phyloP scores from a whole-genome alignment of 225 moss, liverwort and hornwort genomes.

The Antitrichia curtipendula region DNA sequence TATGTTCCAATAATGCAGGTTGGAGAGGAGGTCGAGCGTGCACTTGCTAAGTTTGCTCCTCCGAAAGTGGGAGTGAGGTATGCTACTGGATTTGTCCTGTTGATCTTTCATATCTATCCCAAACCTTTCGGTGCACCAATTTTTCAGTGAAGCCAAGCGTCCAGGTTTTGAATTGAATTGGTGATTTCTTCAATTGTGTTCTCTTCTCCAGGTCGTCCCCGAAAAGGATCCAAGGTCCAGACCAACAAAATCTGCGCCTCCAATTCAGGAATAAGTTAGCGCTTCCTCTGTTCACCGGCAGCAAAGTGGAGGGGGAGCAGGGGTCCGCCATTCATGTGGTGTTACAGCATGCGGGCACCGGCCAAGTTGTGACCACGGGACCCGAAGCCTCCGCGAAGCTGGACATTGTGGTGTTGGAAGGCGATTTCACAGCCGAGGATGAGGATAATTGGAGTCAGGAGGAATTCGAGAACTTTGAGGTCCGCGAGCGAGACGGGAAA shows the following conservation, averaged over 20 bases:
- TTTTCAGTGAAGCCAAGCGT: neutral
- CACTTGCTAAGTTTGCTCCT: neutral
- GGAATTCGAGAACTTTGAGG: neutral
- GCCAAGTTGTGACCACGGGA: constrained; percentile 25
- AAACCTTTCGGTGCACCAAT: neutral
- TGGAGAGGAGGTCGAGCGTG: neutral
- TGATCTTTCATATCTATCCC: neutral
- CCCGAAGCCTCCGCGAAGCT: constrained; percentile 42
- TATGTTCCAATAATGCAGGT: neutral
- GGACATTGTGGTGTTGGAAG: constrained; percentile 44
- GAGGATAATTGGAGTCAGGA: neutral
- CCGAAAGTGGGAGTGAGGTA: neutral
- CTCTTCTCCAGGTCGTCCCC: constrained; percentile 15
- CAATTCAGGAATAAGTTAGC: constrained; percentile 46
- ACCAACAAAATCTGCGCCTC: constrained; percentile 31
- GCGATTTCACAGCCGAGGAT: constrained; percentile 43
- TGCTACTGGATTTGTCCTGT: neutral
- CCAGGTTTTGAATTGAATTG: neutral
- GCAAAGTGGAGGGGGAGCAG: constrained; percentile 53
- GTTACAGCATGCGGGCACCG: constrained; percentile 19
- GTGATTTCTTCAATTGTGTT: neutral
- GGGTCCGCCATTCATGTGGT: constrained; percentile 45
- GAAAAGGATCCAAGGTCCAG: constrained; percentile 34
- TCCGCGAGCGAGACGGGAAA: neutral
- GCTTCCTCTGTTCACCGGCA: constrained; percentile 48